Conservation (phyloP, 169 alveolate species). For the Toxoplasma gondii region DNA sequence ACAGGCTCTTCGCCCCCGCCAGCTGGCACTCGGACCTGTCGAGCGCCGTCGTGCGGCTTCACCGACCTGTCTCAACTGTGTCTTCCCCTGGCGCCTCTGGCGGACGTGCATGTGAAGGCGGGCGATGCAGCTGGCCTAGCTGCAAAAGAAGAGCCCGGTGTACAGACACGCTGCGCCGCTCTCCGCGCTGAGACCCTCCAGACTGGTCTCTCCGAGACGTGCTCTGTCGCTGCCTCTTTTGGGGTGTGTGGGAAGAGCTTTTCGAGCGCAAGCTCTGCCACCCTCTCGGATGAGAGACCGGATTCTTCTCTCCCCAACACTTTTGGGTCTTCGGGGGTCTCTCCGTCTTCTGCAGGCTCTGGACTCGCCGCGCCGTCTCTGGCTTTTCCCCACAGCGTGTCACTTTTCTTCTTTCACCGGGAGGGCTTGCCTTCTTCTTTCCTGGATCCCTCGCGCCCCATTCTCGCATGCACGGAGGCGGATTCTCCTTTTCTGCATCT, state of each 20-base stretch:
- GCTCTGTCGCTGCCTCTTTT: background rate
- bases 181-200: too few species aligned
- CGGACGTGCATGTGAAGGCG: background rate
- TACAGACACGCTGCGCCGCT: too few species aligned
- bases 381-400: background rate
- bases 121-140: background rate
- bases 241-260: background rate
- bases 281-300: background rate
- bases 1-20: background rate
- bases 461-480: conserved; percentile 16
- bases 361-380: background rate
- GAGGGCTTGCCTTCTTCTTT: background rate
- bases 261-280: background rate
- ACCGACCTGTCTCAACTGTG: background rate
- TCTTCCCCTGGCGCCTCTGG: background rate
- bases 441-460: background rate
- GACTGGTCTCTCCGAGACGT: background rate
- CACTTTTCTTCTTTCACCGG: background rate
- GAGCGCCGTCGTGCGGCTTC: background rate
- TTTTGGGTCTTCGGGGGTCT: background rate
- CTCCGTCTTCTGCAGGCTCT: background rate
- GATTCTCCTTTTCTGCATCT: background rate
- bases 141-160: background rate
- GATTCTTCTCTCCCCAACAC: background rate
- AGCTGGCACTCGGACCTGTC: background rate